phyloP scores from a whole-genome alignment of 164 flowering plant genomes.

The Buxus sempervirens region DNA sequence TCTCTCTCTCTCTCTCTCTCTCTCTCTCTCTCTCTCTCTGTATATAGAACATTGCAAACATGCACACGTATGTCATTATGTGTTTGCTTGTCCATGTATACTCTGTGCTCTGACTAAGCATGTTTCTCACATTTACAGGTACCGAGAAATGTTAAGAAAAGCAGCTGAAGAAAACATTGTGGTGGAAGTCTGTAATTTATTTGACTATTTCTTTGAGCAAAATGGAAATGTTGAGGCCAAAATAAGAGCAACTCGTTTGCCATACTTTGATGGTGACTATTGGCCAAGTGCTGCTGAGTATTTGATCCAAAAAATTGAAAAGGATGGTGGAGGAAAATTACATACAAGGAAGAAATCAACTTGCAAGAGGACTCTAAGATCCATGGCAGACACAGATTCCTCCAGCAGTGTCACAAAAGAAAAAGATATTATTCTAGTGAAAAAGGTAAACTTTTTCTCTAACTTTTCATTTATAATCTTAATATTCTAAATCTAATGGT shows the following conservation, averaged over 20 bases:
- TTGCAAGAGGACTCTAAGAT: conserved; percentile 25
- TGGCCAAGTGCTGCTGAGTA: conserved; percentile 53
- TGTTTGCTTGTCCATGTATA: background rate
- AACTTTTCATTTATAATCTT: background rate
- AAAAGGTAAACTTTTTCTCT: conserved; percentile 30
- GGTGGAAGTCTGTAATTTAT: conserved; percentile 38
- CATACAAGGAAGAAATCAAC: conserved; percentile 17
- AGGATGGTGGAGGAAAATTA: conserved; percentile 24
- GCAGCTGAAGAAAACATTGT: conserved; percentile 47
- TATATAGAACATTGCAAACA: no score
- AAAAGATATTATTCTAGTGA: conserved; percentile 40
- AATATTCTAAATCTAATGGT: background rate
- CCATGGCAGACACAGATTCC: conserved; percentile 28
- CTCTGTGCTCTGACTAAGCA: conserved; percentile 1
- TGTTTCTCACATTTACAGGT: conserved; percentile 34
- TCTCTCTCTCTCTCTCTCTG: no score
- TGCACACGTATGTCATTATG: no score
- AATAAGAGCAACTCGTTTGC: conserved; percentile 60
- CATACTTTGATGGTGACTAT: conserved; percentile 69
- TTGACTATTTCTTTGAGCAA: conserved; percentile 45
- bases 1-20: conserved; percentile 18
- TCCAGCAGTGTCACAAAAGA: conserved; percentile 25
- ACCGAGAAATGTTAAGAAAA: conserved; percentile 46
- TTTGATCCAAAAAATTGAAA: conserved; percentile 27
- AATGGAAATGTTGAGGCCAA: conserved; percentile 33